Base-by-base conservation (phyloP, 768 basidiomycete species). In the Tephrocybe sp. region DNA sequence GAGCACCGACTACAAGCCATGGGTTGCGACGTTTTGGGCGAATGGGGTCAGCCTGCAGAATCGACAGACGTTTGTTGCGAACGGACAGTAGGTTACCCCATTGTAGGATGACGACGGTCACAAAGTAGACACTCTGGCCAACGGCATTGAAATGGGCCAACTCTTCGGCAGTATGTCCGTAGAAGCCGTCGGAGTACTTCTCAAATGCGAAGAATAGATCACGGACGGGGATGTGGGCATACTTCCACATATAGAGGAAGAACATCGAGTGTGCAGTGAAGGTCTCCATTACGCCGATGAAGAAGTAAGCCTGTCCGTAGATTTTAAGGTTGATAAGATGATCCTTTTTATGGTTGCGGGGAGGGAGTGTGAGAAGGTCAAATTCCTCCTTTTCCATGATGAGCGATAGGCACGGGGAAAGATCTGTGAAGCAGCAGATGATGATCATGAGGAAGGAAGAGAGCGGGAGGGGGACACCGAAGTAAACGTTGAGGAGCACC, bases 401-500 rank as follows among this genome's bases (percentile, higher is more conserved):
- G 25, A 60, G 53, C 23, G 55, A 28, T 3, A 60, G 34, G 25
- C 58, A 55, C 1, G 50, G 53, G 6, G 34, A 10, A 15, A 60
- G 50, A 23, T 60, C 56, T 0, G 58, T 60, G 48, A 60, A 60
- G 30, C 58, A 60, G 32, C 58, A 60, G n/a, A 60, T 57, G 23
- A 57, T 51, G 39, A 58, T 48, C 58, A 56, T 59, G 39, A 56
- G 55, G 51, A 58, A 59, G 3, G 79, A 78, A 58, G 76, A 78
- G 33, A 85, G 68, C 5, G 78, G 68, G 45, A 82, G 75, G 45
- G 83, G 84, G 61, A 85, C 77, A 45, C 84, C 84, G 24, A 84
- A 62, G 57, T 83, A 65, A 32, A 82, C 78, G 51, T 82, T 83
- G 41, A 76, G 53, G 10, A 85, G 68, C 45, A 86, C 79, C 0